phyloP scores from a whole-genome alignment of 345 rosid species.

The Lenwebbia sp. region DNA sequence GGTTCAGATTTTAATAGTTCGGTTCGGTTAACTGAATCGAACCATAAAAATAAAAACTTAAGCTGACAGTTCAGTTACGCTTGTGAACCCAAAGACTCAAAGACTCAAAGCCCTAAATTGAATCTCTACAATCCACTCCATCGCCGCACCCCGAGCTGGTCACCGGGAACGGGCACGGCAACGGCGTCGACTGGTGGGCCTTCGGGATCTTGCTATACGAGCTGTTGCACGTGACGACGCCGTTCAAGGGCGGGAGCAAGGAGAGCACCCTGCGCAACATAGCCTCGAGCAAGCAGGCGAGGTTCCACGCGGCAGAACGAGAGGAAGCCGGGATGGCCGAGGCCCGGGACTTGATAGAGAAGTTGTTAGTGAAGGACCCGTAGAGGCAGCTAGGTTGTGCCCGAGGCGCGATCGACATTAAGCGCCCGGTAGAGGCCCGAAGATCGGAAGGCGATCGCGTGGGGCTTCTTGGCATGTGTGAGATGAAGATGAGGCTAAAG shows the following conservation, averaged over 20 bases:
- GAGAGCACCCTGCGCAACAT: conserved; percentile 74
- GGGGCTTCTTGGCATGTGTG: too few species aligned
- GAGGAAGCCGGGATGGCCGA: conserved; percentile 33
- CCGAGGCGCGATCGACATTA: conserved; percentile 69
- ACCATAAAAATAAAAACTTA: too few species aligned
- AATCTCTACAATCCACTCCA: too few species aligned
- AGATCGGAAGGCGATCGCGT: too few species aligned
- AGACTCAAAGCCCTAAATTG: too few species aligned
- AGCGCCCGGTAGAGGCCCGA: too few species aligned
- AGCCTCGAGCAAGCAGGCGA: conserved; percentile 21
- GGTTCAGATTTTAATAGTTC: too few species aligned
- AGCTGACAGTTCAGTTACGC: too few species aligned
- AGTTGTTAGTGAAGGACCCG: conserved; percentile 69
- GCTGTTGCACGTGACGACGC: conserved; percentile 59
- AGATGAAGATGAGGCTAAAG: too few species aligned
- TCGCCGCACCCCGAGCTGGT: conserved; percentile 86
- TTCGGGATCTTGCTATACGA: conserved; percentile 73
- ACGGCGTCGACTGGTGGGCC: conserved; percentile 98
- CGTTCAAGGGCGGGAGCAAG: conserved; percentile 66
- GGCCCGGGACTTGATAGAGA: conserved; percentile 68
- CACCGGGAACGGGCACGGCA: conserved; percentile 71
- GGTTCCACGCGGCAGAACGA: conserved; percentile 21
- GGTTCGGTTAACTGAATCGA: too few species aligned
- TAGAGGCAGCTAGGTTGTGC: conserved; percentile 60
- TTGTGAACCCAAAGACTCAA: too few species aligned